Percentiles rank a stretch among this genome's conserved stretches.
phyloP scores from a whole-genome alignment of 208 protist species.

The Wallacemonas collosoma region DNA sequence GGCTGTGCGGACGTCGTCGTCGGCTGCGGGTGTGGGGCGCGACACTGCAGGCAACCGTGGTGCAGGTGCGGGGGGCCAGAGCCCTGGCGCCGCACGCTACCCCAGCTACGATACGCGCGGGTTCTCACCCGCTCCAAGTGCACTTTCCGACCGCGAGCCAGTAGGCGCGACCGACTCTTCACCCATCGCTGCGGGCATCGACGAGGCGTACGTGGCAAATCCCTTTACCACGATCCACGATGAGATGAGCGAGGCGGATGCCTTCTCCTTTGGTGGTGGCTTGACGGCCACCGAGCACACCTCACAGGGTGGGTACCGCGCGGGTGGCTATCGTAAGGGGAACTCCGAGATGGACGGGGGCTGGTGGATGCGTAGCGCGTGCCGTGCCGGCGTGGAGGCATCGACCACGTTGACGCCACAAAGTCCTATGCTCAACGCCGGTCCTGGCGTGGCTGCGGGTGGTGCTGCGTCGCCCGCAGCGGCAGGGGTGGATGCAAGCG shows the following conservation, averaged over 20 bases:
- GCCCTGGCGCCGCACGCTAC: background rate
- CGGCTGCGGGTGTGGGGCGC: background rate
- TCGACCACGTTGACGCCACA: too few species aligned
- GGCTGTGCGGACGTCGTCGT: background rate
- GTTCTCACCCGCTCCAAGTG: background rate
- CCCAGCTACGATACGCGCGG: background rate
- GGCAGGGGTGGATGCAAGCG: background rate
- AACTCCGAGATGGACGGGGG: too few species aligned
- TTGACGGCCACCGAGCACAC: too few species aligned
- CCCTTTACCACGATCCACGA: conserved; percentile 13
- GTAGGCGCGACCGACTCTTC: background rate
- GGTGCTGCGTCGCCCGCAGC: background rate
- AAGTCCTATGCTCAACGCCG: too few species aligned
- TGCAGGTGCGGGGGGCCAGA: background rate
- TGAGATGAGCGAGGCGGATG: background rate
- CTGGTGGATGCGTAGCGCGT: too few species aligned
- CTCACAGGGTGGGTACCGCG: too few species aligned
- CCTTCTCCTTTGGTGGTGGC: background rate
- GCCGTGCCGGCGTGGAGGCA: too few species aligned
- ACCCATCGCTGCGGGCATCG: background rate
- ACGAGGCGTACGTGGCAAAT: conserved; percentile 24
- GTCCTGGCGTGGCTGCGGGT: background rate
- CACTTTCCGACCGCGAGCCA: background rate
- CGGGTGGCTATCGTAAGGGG: too few species aligned
- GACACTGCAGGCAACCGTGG: background rate